Conservation (phyloP, 176 grass and related monocot genomes). For the Avena atlantica region DNA sequence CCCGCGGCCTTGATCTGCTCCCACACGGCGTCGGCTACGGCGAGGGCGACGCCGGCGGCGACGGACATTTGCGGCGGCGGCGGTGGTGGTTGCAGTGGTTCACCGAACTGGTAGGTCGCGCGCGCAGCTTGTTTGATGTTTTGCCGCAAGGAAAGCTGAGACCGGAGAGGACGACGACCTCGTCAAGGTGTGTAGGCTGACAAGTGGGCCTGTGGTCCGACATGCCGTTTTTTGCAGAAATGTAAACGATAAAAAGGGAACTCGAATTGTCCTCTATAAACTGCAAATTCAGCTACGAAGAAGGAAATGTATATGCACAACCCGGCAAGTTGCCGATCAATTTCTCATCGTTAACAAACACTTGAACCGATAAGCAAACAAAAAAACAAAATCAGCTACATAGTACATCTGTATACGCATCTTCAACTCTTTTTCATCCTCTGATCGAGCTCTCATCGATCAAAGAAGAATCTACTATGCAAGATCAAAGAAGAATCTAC, state of each 20-base stretch:
- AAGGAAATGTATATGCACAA: conserved; percentile 9
- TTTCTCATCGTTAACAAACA: conserved; percentile 43
- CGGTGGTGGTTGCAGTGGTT: background rate
- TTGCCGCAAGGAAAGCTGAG: background rate
- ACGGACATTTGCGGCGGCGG: conserved; percentile 14
- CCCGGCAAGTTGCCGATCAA: background rate
- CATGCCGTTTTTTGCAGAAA: background rate
- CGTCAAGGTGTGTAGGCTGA: background rate
- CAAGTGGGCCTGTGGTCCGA: background rate
- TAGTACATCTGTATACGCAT: conserved; percentile 21
- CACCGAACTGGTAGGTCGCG: background rate
- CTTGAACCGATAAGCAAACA: conserved; percentile 3
- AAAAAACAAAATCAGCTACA: conserved; percentile 47
- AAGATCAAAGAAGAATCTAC: background rate
- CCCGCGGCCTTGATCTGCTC: conserved; percentile 67
- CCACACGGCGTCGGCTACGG: conserved; percentile 69
- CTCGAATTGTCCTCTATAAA: background rate
- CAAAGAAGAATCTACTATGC: background rate
- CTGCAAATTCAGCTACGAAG: background rate
- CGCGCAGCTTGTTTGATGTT: conserved; percentile 56
- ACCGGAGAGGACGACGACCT: background rate
- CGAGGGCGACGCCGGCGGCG: conserved; percentile 41
- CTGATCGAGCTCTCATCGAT: background rate
- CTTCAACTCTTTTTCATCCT: background rate
- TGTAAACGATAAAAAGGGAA: no score